phyloP scores from a whole-genome alignment of 2,329 filamentous ascomycete species.

The Colletotrichum higginsianum region DNA sequence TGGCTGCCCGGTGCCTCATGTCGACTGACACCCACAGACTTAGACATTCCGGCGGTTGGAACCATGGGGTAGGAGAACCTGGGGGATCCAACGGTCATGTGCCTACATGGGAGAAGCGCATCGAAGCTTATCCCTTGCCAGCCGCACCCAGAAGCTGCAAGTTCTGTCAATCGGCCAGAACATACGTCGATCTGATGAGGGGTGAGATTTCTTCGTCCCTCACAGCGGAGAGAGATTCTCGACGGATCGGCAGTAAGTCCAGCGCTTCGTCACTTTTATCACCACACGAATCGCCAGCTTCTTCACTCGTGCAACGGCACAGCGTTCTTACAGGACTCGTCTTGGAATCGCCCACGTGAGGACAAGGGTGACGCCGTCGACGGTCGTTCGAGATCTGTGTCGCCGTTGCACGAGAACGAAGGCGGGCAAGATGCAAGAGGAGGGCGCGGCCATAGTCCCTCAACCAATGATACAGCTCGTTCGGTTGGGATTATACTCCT shows the following conservation, averaged over 20 bases:
- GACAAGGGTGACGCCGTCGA: slow-evolving; percentile 22
- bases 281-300: too few species aligned
- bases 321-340: not conserved
- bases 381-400: slow-evolving; percentile 23
- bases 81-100: not conserved
- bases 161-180: not conserved
- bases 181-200: too few species aligned
- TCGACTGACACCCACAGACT: not conserved
- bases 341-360: slow-evolving; percentile 10
- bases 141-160: not conserved
- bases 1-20: not conserved
- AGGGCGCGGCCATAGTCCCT: not conserved
- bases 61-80: not conserved
- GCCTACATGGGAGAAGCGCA: not conserved
- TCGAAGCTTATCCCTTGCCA: not conserved
- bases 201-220: not conserved
- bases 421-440: not conserved
- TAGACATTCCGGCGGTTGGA: not conserved
- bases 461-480: not conserved
- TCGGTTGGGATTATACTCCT: not conserved
- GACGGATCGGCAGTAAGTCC: slow-evolving; percentile 1
- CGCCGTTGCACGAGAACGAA: not conserved
- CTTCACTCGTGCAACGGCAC: slow-evolving; percentile 2
- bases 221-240: too few species aligned
- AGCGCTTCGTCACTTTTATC: not conserved